Evolutionary conservation across 129 eudicot species (phyloP).

Genomic region (Scalesia atractyloides): DNA sequence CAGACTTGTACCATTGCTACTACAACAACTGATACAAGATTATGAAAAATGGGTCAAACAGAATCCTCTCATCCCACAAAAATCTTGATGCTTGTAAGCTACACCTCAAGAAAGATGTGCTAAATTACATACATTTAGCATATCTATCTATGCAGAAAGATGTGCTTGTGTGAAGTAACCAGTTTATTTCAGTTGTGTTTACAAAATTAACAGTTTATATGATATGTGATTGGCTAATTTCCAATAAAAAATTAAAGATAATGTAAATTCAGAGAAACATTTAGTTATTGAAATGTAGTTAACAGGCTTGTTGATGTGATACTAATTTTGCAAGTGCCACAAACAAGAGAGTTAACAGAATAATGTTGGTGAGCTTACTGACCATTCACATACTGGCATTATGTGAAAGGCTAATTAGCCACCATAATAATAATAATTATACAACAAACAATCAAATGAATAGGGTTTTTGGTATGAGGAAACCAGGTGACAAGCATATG

Average conservation of each 20-base stretch:
- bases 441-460: not conserved
- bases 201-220: not conserved
- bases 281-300: constrained; percentile 23
- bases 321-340: constrained; percentile 16
- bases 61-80: constrained; percentile 15
- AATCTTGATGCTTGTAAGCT: constrained; percentile 1
- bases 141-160: not conserved
- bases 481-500: not conserved
- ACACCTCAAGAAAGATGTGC: not conserved
- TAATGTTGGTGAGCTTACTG: constrained; percentile 37
- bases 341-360: constrained; percentile 21
- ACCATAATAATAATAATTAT: constrained; percentile 5
- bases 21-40: constrained; percentile 63
- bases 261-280: not conserved
- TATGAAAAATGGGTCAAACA: constrained; percentile 57
- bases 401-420: constrained; percentile 42
- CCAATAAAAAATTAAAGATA: not conserved
- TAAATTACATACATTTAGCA: not conserved
- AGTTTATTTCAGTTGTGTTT: constrained; percentile 2
- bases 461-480: not conserved
- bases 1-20: constrained; percentile 70
- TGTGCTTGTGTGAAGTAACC: not conserved
- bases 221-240: constrained; percentile 3
- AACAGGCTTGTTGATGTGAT: constrained; percentile 11
- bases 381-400: constrained; percentile 28